Conservation (phyloP, 139 green algal genomes). For the Astrephomene gubernaculifera region DNA sequence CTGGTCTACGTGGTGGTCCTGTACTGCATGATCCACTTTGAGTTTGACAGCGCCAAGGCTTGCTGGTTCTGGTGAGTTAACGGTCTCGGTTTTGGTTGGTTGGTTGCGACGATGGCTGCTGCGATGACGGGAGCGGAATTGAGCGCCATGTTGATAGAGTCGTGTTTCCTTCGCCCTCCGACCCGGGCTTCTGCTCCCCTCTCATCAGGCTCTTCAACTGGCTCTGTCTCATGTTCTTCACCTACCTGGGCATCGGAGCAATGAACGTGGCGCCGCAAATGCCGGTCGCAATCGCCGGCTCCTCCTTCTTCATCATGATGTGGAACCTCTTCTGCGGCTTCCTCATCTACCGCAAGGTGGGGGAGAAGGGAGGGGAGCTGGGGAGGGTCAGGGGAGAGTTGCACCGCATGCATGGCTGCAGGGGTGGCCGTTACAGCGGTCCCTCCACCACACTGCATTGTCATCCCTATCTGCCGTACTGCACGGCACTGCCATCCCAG, state of each 20-base stretch:
- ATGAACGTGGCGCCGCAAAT: slow-evolving; percentile 32
- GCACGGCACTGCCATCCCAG: not conserved
- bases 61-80: slow-evolving; percentile 38
- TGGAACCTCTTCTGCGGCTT: slow-evolving; percentile 52
- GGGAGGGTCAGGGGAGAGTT: not conserved
- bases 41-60: slow-evolving; percentile 1
- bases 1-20: slow-evolving; percentile 54
- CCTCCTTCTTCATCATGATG: slow-evolving; percentile 18
- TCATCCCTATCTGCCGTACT: not conserved
- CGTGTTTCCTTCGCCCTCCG: not conserved
- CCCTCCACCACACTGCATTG: no score
- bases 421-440: not conserved
- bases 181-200: not conserved
- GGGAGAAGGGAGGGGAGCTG: not conserved
- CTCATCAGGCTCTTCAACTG: slow-evolving; percentile 33
- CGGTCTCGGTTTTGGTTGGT: no score
- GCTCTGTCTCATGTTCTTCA: slow-evolving; percentile 44
- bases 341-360: slow-evolving; percentile 20
- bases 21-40: slow-evolving; percentile 63
- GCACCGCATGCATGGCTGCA: not conserved
- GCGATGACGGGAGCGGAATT: not conserved
- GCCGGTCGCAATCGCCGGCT: slow-evolving; percentile 22
- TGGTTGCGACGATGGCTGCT: no score
- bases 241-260: slow-evolving; percentile 41
- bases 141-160: not conserved